phyloP scores from a whole-genome alignment of 129 eudicot species.

The Flaveria brownii region DNA sequence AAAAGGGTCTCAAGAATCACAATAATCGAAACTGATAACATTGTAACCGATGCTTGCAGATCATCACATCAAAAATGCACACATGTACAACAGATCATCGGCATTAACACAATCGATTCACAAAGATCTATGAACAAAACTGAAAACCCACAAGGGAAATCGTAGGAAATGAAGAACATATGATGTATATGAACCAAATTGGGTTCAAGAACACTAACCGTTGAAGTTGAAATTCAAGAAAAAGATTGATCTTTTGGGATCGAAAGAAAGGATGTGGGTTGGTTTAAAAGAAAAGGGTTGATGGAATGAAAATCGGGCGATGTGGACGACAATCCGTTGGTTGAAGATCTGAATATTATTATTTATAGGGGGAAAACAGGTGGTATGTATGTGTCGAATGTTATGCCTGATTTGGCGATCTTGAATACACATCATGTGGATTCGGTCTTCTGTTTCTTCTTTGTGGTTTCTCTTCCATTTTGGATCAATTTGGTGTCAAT shows the following conservation, averaged over 20 bases:
- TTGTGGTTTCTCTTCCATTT: background rate
- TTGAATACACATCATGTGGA: background rate
- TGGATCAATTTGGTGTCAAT: too few relatives aligned
- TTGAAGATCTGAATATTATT: background rate
- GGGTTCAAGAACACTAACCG: conserved; percentile 20
- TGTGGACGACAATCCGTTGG: conserved; percentile 34
- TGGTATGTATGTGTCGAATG: background rate
- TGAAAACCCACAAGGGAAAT: too few relatives aligned
- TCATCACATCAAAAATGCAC: background rate
- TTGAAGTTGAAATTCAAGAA: background rate
- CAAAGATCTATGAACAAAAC: too few relatives aligned
- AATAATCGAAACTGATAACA: conserved; percentile 4
- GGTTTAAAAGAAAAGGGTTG: conserved; percentile 30
- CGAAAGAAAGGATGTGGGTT: conserved; percentile 18
- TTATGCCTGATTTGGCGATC: background rate
- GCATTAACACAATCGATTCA: too few relatives aligned
- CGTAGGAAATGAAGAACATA: background rate
- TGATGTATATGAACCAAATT: background rate
- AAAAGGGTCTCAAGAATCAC: background rate
- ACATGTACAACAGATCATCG: background rate
- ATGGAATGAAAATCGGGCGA: conserved; percentile 36
- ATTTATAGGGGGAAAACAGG: background rate
- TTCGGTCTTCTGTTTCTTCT: background rate
- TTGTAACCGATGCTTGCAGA: background rate
- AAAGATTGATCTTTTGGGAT: background rate